Evolutionary conservation across 768 basidiomycete species (phyloP).

Genomic region (Phanerochaete sordida): DNA sequence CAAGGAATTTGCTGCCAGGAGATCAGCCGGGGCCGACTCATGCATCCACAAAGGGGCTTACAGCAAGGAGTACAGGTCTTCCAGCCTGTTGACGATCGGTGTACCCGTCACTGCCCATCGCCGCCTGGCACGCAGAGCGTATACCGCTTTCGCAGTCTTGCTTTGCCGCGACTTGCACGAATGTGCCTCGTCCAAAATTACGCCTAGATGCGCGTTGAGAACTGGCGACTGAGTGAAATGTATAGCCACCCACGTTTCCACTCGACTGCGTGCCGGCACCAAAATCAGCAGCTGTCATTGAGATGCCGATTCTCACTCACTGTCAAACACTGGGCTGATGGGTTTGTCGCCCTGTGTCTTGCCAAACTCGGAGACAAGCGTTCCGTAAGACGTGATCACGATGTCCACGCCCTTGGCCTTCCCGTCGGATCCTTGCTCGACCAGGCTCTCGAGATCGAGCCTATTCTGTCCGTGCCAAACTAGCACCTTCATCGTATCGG

Average conservation of each 20-base stretch:
- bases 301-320: conserved; percentile 35
- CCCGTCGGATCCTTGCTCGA: conserved; percentile 46
- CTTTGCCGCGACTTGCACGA: conserved; percentile 88
- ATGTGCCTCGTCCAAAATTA: conserved; percentile 93
- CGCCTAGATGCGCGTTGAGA: conserved; percentile 17
- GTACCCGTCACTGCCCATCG: conserved; percentile 95
- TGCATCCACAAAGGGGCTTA: conserved; percentile 26
- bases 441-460: conserved; percentile 57
- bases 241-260: conserved; percentile 52
- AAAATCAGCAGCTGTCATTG: background rate
- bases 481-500: conserved; percentile 59
- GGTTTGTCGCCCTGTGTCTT: conserved; percentile 49
- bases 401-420: conserved; percentile 50
- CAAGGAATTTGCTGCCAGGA: conserved; percentile 62
- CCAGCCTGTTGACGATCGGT: conserved; percentile 91
- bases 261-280: conserved; percentile 43
- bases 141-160: conserved; percentile 86
- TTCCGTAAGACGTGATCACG: conserved; percentile 92
- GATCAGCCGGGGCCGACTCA: background rate
- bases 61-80: conserved; percentile 87
- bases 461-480: conserved; percentile 92
- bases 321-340: conserved; percentile 66
- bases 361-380: conserved; percentile 83
- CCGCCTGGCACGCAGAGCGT: conserved; percentile 71
- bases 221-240: background rate